phyloP scores from a whole-genome alignment of 176 grass and related monocot genomes.

The Avena atlantica region DNA sequence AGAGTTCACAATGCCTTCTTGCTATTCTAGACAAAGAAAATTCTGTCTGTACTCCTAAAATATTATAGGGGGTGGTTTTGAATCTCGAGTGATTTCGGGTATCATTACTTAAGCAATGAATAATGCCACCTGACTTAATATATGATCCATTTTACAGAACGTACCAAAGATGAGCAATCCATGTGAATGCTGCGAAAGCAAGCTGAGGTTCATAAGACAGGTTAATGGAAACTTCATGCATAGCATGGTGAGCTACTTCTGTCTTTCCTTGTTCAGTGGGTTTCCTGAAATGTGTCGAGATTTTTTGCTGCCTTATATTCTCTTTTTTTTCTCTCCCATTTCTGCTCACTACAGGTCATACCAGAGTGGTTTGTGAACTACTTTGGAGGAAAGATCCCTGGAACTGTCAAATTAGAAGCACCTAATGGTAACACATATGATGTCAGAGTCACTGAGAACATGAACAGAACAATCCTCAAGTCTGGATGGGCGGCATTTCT shows the following conservation, averaged over 20 bases:
- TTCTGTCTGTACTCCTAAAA: background rate
- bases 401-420: background rate
- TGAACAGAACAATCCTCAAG: slow-evolving; percentile 30
- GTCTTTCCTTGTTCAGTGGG: background rate
- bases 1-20: background rate
- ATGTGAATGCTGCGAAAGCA: background rate
- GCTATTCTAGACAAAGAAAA: background rate
- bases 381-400: background rate
- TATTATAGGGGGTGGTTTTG: background rate
- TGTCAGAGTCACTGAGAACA: slow-evolving; percentile 29
- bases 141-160: background rate
- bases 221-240: background rate
- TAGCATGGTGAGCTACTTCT: background rate
- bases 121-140: background rate
- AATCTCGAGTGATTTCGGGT: background rate
- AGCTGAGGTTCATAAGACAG: background rate
- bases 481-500: slow-evolving; percentile 60
- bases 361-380: background rate
- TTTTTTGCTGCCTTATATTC: background rate
- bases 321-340: background rate
- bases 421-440: background rate
- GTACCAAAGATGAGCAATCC: background rate
- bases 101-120: background rate
- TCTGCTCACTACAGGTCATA: background rate
- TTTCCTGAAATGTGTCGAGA: background rate